Evolutionary conservation across 164 flowering plant species (phyloP).

Genomic region (Sedum album): DNA sequence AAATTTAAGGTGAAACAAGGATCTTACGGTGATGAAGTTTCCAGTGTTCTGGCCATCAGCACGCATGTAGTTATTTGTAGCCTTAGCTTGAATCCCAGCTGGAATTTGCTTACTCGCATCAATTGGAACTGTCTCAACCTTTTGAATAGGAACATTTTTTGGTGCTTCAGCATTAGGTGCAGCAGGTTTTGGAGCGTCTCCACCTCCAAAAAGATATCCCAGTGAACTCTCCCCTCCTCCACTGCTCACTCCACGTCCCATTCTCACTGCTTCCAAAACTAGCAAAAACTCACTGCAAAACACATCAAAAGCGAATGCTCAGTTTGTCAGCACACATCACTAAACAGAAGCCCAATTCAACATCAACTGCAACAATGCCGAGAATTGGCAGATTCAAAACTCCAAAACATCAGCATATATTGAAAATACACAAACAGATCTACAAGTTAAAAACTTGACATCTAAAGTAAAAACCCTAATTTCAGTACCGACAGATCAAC

Average conservation of each 20-base stretch:
- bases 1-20: background rate
- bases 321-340: background rate
- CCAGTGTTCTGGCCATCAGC: conserved; percentile 37
- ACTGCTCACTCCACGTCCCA: conserved; percentile 41
- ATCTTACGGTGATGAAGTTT: conserved; percentile 32
- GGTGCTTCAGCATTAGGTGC: conserved; percentile 9
- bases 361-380: background rate
- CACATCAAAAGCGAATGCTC: background rate
- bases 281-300: background rate
- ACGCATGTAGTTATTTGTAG: conserved; percentile 25
- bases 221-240: conserved; percentile 48
- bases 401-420: background rate
- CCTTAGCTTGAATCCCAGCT: conserved; percentile 23
- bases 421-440: background rate
- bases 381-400: background rate
- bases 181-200: conserved; percentile 21
- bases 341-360: background rate
- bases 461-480: background rate
- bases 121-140: conserved; percentile 12
- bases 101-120: conserved; percentile 20
- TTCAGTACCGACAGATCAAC: background rate
- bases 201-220: conserved; percentile 40
- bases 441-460: background rate
- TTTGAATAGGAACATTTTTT: conserved; percentile 13
- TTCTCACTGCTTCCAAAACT: conserved; percentile 5